phyloP scores from a whole-genome alignment of 108 stramenopile genomes.

The Nitzschia putrida region DNA sequence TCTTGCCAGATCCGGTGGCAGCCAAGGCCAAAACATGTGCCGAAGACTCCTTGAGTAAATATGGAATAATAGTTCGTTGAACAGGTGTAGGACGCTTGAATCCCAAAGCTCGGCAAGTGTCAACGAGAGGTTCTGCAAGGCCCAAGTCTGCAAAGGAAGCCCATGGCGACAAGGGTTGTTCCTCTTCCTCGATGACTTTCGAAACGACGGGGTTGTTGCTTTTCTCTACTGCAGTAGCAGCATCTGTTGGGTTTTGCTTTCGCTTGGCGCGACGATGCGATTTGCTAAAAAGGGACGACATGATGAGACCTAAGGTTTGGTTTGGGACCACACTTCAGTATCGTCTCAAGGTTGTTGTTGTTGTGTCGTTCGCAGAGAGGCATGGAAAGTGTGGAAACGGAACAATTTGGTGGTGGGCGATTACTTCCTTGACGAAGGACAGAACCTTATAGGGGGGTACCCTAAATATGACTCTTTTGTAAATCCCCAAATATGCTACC shows the following conservation, averaged over 20 bases:
- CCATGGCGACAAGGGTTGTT: slow-evolving; percentile 33
- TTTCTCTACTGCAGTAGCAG: background rate
- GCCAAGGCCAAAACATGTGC: slow-evolving; percentile 74
- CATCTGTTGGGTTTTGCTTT: background rate
- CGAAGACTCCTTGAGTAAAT: slow-evolving; percentile 48
- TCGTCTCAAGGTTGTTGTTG: no score
- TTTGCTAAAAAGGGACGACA: slow-evolving; percentile 27
- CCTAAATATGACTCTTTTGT: no score
- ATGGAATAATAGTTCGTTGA: slow-evolving; percentile 70
- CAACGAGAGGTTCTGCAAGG: slow-evolving; percentile 61
- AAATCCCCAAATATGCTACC: no score
- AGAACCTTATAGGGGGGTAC: no score
- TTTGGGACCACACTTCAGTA: no score
- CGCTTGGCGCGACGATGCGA: slow-evolving; percentile 19
- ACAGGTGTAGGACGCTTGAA: slow-evolving; percentile 72
- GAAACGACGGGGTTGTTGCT: slow-evolving; percentile 10
- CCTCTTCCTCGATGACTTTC: background rate
- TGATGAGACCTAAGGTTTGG: background rate
- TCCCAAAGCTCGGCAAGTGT: slow-evolving; percentile 66
- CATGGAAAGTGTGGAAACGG: no score
- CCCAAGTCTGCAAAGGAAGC: slow-evolving; percentile 70
- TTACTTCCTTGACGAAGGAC: no score
- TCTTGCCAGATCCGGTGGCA: slow-evolving; percentile 88
- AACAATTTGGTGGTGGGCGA: no score
- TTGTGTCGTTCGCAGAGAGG: no score